Evolutionary conservation across 2,329 filamentous ascomycete species (phyloP).

Genomic region (Exophiala oligosperma): DNA sequence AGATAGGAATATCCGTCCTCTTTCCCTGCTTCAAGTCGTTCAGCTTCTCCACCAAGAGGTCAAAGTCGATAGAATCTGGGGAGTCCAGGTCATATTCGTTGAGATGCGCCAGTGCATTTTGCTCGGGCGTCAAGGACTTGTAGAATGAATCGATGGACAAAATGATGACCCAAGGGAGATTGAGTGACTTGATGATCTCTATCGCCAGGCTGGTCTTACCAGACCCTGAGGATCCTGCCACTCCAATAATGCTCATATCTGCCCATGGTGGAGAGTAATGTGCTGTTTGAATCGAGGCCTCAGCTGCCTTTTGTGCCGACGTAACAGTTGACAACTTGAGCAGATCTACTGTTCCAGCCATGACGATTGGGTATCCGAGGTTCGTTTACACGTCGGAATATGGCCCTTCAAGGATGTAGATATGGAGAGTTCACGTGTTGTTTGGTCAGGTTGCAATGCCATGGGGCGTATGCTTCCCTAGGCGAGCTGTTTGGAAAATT

Average conservation of each 20-base stretch:
- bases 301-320: constrained; percentile 7
- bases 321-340: constrained; percentile 11
- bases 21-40: constrained; percentile 80
- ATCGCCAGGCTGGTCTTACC: constrained; percentile 92
- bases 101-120: constrained; percentile 76
- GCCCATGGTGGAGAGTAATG: constrained; percentile 95
- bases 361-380: not conserved
- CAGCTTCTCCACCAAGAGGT: constrained; percentile 76
- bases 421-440: too few species aligned
- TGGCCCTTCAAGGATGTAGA: too few species aligned
- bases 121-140: constrained; percentile 77
- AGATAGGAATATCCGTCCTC: constrained; percentile 80
- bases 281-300: constrained; percentile 41
- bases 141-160: constrained; percentile 99
- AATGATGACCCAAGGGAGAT: constrained; percentile 97
- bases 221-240: constrained; percentile 92
- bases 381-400: too few species aligned
- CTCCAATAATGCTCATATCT: constrained; percentile 92
- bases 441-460: too few species aligned
- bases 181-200: constrained; percentile 85
- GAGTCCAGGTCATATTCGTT: constrained; percentile 98
- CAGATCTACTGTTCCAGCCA: constrained; percentile 1
- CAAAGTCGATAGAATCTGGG: constrained; percentile 92
- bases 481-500: too few species aligned
- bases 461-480: too few species aligned